Evolutionary conservation across 768 basidiomycete species (phyloP), one percentile per base, ranked within the genome.

Genomic region (Crassisporium funariophilum): DNA sequence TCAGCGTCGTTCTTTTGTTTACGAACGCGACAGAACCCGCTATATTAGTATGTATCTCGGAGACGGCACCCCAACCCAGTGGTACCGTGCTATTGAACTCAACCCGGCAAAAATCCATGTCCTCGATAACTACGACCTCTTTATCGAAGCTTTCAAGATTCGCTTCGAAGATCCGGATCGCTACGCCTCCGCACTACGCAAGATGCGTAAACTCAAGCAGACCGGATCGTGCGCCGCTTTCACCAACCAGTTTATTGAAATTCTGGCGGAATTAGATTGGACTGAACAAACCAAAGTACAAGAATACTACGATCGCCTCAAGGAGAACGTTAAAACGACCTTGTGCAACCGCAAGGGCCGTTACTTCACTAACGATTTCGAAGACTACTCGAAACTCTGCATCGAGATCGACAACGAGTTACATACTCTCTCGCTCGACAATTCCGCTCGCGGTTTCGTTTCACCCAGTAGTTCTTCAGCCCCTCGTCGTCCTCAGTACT

Each of bases 201-300:
- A 65, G 44, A 44, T 71, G 34, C 56, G 64, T 19, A 41, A 44
- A 9, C 63, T 72, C 17, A 50, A 52, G 33, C 70, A 71, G 45
- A 63, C 63, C 19, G 56, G 61, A 10, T 62, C 67, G 0, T 50
- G 53, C 25, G 52, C 63, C 37, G 50, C 47, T 11, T 72, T 65
- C 47, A 54, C 60, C 36, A 51, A 59, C 16, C 53, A 47, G 25
- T 70, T 64, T 50, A 35, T 50, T 22, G 62, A 70, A 39, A 46
- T 59, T 31, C 35, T 59, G 16, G 44, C 39, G 21, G 54, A 68
- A 19, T 40, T 69, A 4, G 53, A 66, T n/a, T 54, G 57, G 55
- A 61, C 60, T n/a, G 61, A 70, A 2, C 46, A 61, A 27, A 69
- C 60, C 15, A 65, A 66, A 37, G 71, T 71, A 25, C 58, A 62